Conservation (phyloP, 2,329 filamentous ascomycete genomes). For the Penicillium sp. region DNA sequence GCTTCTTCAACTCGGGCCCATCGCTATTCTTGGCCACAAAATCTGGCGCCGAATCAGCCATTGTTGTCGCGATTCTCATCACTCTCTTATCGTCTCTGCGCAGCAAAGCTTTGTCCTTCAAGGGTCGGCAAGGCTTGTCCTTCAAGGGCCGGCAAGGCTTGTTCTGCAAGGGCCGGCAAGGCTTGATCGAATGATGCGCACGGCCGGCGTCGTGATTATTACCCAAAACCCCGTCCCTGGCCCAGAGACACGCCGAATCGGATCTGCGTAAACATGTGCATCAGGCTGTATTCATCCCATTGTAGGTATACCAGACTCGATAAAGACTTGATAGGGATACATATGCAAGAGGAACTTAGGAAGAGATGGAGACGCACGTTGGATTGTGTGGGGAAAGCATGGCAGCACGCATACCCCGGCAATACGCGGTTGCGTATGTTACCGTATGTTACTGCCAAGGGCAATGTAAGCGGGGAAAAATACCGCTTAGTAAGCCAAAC, state of each 20-base stretch:
- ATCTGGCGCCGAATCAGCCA: constrained; percentile 19
- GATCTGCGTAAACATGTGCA: constrained; percentile 7
- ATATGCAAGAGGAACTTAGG: too few relatives aligned
- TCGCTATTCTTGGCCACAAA: constrained; percentile 16
- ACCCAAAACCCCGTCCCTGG: constrained; percentile 12
- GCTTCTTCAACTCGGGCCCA: constrained; percentile 32
- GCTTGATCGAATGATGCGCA: too few relatives aligned
- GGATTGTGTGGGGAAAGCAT: constrained; percentile 1
- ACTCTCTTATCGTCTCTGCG: neutral
- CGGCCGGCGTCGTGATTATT: neutral
- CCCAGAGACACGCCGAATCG: constrained; percentile 7
- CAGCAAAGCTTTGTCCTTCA: too few relatives aligned
- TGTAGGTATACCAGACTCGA: too few relatives aligned
- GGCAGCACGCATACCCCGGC: too few relatives aligned
- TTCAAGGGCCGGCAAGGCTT: too few relatives aligned
- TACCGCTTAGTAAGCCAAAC: too few relatives aligned
- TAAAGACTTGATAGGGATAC: too few relatives aligned
- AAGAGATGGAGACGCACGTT: constrained; percentile 1
- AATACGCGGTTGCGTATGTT: neutral
- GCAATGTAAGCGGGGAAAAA: constrained; percentile 1
- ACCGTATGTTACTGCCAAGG: neutral
- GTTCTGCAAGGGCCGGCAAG: too few relatives aligned
- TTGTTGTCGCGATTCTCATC: constrained; percentile 23
- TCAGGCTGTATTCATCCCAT: constrained; percentile 7
- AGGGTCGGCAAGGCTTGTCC: too few relatives aligned